Percentiles rank a stretch among this genome's conserved stretches.
These are phyloP conservation scores for Boletellus sp. DNA, from an alignment of 768 basidiomycete genomes.

Conservation along the genomic window DNA sequence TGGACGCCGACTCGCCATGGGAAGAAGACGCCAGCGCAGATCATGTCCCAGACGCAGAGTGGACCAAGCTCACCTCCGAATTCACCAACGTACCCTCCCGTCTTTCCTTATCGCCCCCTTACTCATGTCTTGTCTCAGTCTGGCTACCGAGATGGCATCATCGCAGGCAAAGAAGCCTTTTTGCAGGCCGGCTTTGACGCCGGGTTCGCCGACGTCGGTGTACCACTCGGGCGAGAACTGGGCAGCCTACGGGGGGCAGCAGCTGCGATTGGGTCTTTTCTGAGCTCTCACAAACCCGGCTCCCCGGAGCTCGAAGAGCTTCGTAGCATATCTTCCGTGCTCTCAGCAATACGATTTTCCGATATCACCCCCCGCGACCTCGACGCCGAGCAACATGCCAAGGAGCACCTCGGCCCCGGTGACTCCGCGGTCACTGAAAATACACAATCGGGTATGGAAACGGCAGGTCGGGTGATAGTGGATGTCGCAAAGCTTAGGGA, in stretches of 20 bases:
- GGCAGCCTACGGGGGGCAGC: slow-evolving; percentile 74
- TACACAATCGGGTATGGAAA: slow-evolving; percentile 35
- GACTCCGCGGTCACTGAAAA: slow-evolving; percentile 32
- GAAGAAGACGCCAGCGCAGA: slow-evolving; percentile 41
- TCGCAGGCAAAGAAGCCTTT: slow-evolving; percentile 81
- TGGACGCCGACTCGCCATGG: slow-evolving; percentile 54
- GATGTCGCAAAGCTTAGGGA: slow-evolving; percentile 40
- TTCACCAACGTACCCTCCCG: slow-evolving; percentile 60
- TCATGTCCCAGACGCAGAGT: slow-evolving; percentile 50
- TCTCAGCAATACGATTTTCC: slow-evolving; percentile 59
- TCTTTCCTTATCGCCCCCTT: background rate
- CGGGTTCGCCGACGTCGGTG: slow-evolving; percentile 72
- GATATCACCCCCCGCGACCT: slow-evolving; percentile 74
- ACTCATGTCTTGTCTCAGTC: slow-evolving; percentile 44
- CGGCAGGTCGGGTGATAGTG: slow-evolving; percentile 31
- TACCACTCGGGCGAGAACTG: slow-evolving; percentile 70
- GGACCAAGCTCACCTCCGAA: slow-evolving; percentile 61
- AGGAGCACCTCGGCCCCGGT: slow-evolving; percentile 50
- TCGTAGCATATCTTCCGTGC: slow-evolving; percentile 49
- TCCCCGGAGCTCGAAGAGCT: slow-evolving; percentile 37
- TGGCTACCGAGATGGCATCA: slow-evolving; percentile 96
- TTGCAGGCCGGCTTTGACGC: slow-evolving; percentile 89
- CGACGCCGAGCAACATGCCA: slow-evolving; percentile 76
- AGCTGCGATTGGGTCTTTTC: slow-evolving; percentile 57
- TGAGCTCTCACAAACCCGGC: slow-evolving; percentile 33